phyloP scores from a whole-genome alignment of 495 filamentous ascomycete genomes.

The Pyrenula aspistea region DNA sequence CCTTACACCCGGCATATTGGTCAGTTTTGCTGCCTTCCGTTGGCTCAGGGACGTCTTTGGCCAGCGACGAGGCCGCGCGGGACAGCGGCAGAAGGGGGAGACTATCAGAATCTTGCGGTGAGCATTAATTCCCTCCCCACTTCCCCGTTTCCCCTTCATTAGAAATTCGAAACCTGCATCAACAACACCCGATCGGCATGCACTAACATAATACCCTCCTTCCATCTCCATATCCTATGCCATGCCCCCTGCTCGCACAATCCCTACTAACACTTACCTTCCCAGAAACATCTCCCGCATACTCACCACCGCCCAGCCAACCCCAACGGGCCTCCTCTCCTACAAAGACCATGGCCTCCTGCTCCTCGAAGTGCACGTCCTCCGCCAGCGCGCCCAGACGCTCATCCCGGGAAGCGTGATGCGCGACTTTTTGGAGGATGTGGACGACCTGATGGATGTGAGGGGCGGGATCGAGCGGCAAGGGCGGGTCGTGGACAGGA shows the following conservation, averaged over 20 bases:
- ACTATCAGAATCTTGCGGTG: constrained; percentile 63
- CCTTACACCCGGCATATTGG: constrained; percentile 78
- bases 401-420: constrained; percentile 59
- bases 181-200: no score
- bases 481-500: constrained; percentile 62
- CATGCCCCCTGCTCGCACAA: constrained; percentile 5
- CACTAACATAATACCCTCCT: no score
- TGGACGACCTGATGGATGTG: constrained; percentile 70
- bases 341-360: constrained; percentile 88
- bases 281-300: constrained; percentile 70
- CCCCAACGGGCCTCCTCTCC: constrained; percentile 52
- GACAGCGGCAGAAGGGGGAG: constrained; percentile 46
- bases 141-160: no score
- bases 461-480: constrained; percentile 60
- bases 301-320: constrained; percentile 49
- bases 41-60: constrained; percentile 60
- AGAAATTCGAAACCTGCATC: no score
- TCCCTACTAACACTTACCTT: not conserved
- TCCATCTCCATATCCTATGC: not conserved
- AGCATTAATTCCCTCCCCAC: no score
- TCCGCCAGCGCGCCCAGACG: constrained; percentile 51
- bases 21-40: constrained; percentile 60
- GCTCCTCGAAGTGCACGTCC: constrained; percentile 72
- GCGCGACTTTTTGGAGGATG: constrained; percentile 74
- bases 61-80: constrained; percentile 49